A percentile compares a stretch with the other conserved stretches of the same genome.
These are phyloP conservation scores for Podila horticola DNA, from an alignment of 192 early-diverging fungal genomes.

Conservation along the genomic window DNA sequence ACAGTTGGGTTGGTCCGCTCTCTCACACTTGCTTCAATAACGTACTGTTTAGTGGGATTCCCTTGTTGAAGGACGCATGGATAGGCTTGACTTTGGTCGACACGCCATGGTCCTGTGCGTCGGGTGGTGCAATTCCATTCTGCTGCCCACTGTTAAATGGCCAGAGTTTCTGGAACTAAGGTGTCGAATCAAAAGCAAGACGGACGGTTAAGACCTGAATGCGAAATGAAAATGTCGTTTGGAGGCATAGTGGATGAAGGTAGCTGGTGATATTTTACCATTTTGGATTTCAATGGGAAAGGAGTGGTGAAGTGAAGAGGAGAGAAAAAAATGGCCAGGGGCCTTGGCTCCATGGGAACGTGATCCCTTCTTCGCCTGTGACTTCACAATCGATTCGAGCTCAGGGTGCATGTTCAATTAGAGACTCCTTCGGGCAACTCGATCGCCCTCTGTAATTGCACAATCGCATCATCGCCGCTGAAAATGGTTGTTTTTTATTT, in stretches of 20 bases:
- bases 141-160: slow-evolving; percentile 28
- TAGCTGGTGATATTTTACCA: slow-evolving; percentile 8
- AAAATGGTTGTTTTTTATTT: not conserved
- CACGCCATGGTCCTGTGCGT: slow-evolving; percentile 38
- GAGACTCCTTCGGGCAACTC: not conserved
- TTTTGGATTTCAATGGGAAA: not conserved
- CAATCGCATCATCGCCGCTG: slow-evolving; percentile 1
- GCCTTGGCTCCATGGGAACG: too few relatives aligned
- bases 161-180: slow-evolving; percentile 48
- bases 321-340: not conserved
- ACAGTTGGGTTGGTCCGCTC: not conserved
- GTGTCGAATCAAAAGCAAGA: not conserved
- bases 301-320: not conserved
- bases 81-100: slow-evolving; percentile 46
- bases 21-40: not conserved
- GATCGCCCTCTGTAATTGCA: not conserved
- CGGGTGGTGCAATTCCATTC: slow-evolving; percentile 11
- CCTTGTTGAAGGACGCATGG: slow-evolving; percentile 49
- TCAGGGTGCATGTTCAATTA: slow-evolving; percentile 2
- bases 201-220: too few relatives aligned
- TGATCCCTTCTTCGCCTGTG: not conserved
- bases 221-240: too few relatives aligned
- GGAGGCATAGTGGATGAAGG: too few relatives aligned
- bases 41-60: slow-evolving; percentile 47
- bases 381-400: not conserved